Percentiles rank a stretch among this genome's conserved stretches.
phyloP scores from a whole-genome alignment of 345 rosid species.

The Pugionium cornutum region DNA sequence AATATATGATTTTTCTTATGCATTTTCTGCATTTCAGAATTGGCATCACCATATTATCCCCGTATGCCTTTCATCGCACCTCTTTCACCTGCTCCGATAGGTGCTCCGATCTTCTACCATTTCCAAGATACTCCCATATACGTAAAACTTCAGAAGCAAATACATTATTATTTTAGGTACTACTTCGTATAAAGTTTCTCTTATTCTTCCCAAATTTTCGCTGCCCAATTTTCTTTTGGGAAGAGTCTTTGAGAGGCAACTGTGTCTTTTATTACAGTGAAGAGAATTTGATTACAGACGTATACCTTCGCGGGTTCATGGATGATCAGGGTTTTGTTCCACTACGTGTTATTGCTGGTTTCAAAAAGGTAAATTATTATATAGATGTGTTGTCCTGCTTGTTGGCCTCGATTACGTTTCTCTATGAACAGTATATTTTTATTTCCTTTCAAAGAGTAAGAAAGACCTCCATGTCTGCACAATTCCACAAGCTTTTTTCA shows the following conservation, averaged over 20 bases:
- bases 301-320: slow-evolving; percentile 76
- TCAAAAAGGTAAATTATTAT: slow-evolving; percentile 61
- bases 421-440: slow-evolving; percentile 6
- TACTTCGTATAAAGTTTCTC: slow-evolving; percentile 10
- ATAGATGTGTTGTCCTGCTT: slow-evolving; percentile 15
- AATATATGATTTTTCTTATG: slow-evolving; percentile 34
- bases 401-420: slow-evolving; percentile 15
- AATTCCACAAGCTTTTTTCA: not conserved
- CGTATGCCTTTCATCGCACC: slow-evolving; percentile 50
- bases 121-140: slow-evolving; percentile 56
- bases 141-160: slow-evolving; percentile 58
- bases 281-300: slow-evolving; percentile 74
- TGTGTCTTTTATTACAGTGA: slow-evolving; percentile 55
- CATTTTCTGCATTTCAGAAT: slow-evolving; percentile 43
- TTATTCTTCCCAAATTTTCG: slow-evolving; percentile 3
- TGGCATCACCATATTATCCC: slow-evolving; percentile 56
- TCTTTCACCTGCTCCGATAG: slow-evolving; percentile 39
- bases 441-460: not conserved
- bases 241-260: slow-evolving; percentile 21
- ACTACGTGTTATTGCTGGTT: slow-evolving; percentile 65
- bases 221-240: slow-evolving; percentile 8
- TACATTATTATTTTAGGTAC: slow-evolving; percentile 91
- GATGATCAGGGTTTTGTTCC: slow-evolving; percentile 91
- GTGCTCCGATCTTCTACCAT: slow-evolving; percentile 42
- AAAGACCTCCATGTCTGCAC: not conserved